phyloP scores from a whole-genome alignment of 345 rosid genomes.

The Alliaria petiolata region DNA sequence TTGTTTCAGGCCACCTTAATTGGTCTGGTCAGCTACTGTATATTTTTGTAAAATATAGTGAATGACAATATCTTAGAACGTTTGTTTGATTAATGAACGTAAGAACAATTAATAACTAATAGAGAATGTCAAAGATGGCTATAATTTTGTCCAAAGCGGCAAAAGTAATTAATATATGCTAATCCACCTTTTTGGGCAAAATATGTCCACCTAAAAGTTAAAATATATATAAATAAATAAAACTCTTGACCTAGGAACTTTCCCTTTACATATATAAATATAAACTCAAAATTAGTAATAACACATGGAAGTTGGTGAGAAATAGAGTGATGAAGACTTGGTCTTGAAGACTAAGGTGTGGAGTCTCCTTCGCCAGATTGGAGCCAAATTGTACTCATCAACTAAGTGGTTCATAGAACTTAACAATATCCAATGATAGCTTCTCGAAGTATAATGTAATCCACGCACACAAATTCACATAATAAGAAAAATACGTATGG shows the following conservation, averaged over 20 bases:
- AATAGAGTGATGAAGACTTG: slow-evolving; percentile 23
- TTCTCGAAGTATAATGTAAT: not conserved
- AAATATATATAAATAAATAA: not conserved
- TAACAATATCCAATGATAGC: slow-evolving; percentile 15
- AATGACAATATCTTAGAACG: not conserved
- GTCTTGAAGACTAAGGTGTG: slow-evolving; percentile 34
- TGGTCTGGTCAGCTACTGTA: not conserved
- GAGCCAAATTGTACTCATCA: slow-evolving; percentile 16
- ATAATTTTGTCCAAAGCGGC: slow-evolving; percentile 3
- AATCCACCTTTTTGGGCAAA: too few relatives aligned
- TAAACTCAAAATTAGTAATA: slow-evolving; percentile 3
- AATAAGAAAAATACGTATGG: not conserved
- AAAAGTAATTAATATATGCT: slow-evolving; percentile 1
- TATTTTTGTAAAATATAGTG: not conserved
- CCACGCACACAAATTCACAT: not conserved
- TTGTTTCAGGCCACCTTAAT: not conserved
- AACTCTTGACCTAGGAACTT: slow-evolving; percentile 18
- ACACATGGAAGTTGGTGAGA: slow-evolving; percentile 26
- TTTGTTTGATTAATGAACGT: slow-evolving; percentile 1
- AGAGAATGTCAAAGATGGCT: slow-evolving; percentile 22
- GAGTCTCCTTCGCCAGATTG: slow-evolving; percentile 26
- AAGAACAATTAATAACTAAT: not conserved
- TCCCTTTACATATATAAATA: slow-evolving; percentile 20
- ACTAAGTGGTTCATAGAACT: slow-evolving; percentile 22
- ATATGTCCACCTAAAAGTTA: not conserved